phyloP scores from a whole-genome alignment of 2,329 filamentous ascomycete species.

The Akanthomyces muscarius region DNA sequence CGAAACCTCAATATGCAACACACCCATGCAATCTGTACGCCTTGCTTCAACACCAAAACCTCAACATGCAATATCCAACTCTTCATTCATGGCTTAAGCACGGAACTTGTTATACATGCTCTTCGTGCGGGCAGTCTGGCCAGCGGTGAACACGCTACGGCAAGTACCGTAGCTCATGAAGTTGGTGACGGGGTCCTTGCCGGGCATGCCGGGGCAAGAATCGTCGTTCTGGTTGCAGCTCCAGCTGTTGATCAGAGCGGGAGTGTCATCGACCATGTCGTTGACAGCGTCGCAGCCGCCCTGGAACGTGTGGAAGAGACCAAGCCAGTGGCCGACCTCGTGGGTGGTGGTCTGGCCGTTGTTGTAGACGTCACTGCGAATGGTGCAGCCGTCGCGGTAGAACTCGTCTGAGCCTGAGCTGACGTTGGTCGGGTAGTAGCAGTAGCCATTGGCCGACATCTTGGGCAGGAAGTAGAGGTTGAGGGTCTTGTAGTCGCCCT shows the following conservation, averaged over 20 bases:
- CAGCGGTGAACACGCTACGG: slow-evolving; percentile 17
- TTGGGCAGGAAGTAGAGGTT: slow-evolving; percentile 32
- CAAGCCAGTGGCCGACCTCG: slow-evolving; percentile 40
- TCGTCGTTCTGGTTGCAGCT: slow-evolving; percentile 14
- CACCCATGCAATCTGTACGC: neutral
- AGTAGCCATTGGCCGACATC: slow-evolving; percentile 33
- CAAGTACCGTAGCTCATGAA: slow-evolving; percentile 20
- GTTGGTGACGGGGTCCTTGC: slow-evolving; percentile 19
- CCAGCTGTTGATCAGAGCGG: slow-evolving; percentile 21
- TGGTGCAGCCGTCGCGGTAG: slow-evolving; percentile 38
- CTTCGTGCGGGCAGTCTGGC: slow-evolving; percentile 17
- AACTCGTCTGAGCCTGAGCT: slow-evolving; percentile 24
- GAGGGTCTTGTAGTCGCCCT: slow-evolving; percentile 40
- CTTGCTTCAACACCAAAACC: neutral
- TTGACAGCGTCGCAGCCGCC: slow-evolving; percentile 28
- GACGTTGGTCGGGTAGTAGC: slow-evolving; percentile 38
- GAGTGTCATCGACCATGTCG: slow-evolving; percentile 24
- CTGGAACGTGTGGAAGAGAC: slow-evolving; percentile 39
- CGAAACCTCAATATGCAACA: neutral
- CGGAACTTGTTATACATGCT: slow-evolving; percentile 15
- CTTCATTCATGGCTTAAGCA: neutral
- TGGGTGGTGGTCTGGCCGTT: slow-evolving; percentile 29
- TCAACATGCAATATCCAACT: neutral
- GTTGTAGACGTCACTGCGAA: slow-evolving; percentile 32
- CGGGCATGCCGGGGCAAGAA: slow-evolving; percentile 14